Evolutionary conservation across 2,329 filamentous ascomycete species (phyloP).

Genomic region (Fusarium armeniacum): DNA sequence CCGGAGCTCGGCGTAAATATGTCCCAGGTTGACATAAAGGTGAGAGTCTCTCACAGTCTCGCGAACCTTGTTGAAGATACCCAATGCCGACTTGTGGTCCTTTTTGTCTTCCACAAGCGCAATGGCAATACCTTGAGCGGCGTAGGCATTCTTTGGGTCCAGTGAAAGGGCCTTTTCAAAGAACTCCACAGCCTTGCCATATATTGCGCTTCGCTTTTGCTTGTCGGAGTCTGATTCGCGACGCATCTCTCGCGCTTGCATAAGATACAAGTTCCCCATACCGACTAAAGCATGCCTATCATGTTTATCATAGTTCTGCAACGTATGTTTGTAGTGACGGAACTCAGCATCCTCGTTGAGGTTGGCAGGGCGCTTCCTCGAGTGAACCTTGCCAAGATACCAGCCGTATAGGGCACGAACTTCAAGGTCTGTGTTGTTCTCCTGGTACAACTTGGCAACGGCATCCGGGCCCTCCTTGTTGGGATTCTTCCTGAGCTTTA

Average conservation of each 20-base stretch:
- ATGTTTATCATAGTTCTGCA: constrained; percentile 96
- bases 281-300: constrained; percentile 96
- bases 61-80: constrained; percentile 90
- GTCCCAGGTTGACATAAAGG: constrained; percentile 92
- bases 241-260: constrained; percentile 93
- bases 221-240: constrained; percentile 90
- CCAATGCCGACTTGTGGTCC: constrained; percentile 83
- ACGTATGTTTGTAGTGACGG: constrained; percentile 94
- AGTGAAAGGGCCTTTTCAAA: constrained; percentile 97
- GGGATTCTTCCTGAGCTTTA: constrained; percentile 84
- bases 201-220: constrained; percentile 88
- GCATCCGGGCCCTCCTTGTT: constrained; percentile 89
- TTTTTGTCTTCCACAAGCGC: constrained; percentile 95
- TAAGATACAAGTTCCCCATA: constrained; percentile 94
- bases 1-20: constrained; percentile 89
- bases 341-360: constrained; percentile 92
- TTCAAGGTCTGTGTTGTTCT: constrained; percentile 87
- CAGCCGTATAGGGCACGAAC: constrained; percentile 94
- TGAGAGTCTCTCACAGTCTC: constrained; percentile 91
- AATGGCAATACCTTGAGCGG: constrained; percentile 95
- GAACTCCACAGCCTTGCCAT: constrained; percentile 95
- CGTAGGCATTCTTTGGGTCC: constrained; percentile 96
- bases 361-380: constrained; percentile 84
- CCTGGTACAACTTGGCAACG: constrained; percentile 86
- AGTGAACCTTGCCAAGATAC: constrained; percentile 86